Percentiles rank a stretch among this genome's conserved stretches.
Evolutionary conservation across 192 early-diverging fungal species (phyloP).

Genomic region (Coemansia sp.): DNA sequence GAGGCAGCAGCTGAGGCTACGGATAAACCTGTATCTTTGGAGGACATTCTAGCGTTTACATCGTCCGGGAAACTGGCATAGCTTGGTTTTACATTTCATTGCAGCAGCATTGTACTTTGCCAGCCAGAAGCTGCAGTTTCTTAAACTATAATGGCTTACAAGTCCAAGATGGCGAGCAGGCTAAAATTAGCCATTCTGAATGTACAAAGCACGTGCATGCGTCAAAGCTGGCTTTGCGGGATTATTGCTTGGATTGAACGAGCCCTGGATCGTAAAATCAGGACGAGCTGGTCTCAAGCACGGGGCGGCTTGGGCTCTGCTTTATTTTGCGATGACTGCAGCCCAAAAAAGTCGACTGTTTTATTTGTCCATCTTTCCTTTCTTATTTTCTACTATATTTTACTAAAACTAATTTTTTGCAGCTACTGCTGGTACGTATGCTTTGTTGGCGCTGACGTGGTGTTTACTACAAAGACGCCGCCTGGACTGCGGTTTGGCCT

Average conservation of each 20-base stretch:
- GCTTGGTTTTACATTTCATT: background rate
- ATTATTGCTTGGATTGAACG: background rate
- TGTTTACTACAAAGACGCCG: background rate
- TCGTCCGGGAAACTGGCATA: conserved; percentile 20
- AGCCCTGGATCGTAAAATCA: background rate
- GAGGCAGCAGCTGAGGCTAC: background rate
- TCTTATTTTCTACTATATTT: conserved; percentile 1
- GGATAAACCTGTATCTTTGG: conserved; percentile 20
- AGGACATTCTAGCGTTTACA: conserved; percentile 48
- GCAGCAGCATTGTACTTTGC: background rate
- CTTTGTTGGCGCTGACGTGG: background rate
- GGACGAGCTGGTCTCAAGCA: background rate
- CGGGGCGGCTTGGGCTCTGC: background rate
- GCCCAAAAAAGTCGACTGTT: background rate
- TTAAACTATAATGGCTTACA: too few relatives aligned
- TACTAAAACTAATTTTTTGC: background rate
- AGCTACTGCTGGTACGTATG: background rate
- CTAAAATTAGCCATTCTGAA: too few relatives aligned
- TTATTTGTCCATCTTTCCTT: background rate
- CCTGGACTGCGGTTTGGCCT: background rate
- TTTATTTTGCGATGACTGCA: background rate
- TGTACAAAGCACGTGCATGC: too few relatives aligned
- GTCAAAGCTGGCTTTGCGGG: too few relatives aligned
- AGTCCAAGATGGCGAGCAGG: too few relatives aligned
- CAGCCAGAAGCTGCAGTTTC: too few relatives aligned